Base-by-base conservation (phyloP, 352 stramenopile species). In the Phytophthora cactorum region DNA sequence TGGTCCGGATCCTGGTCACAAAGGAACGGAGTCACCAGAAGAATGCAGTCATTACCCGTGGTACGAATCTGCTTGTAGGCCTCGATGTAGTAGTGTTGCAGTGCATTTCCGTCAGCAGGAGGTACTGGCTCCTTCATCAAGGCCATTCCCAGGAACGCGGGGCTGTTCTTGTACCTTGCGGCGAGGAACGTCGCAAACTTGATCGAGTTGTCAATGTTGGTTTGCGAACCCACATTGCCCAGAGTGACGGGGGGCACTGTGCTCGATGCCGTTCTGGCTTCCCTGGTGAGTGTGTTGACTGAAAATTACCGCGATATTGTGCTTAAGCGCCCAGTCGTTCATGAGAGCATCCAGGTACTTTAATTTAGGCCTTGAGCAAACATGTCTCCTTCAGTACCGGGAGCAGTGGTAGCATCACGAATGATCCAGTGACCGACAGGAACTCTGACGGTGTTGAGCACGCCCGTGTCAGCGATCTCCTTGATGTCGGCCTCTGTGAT, bases 231-330 rank as follows among this genome's bases (percentile, higher is more conserved):
- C 15, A 0, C 52, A 31, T 2, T 32, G 25, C 0, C 59, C 36
- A 43, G 36, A 43, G 36, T 43, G 36, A 43, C 36, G 28, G 17
- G 67, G 59, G 53, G 2, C 55, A 12, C 39, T 90, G 51, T 87
- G 77, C 53, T 87, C 81, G 60, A 71, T 74, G 10, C 79, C 78
- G 34, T 91, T 91, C 60, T 91, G 80, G 3, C 78, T 88, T 8
- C 78, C 78, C 17, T 78, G 63, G 45, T 88, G 78, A 3, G 78
- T 63, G 59, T 89, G 82, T 14, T 86, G 68, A 46, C 79, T 88
- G 12, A 89, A 53, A 56, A 88, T 72, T 10, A 90, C 82, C 0
- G 82, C 68, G 6, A 89, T 5, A 39, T 89, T 84, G 70, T 85
- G 77, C 66, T 77, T 78, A 39, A 74, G 45, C 14, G 69, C 78